These are phyloP conservation scores for Ceratobasidium sp. DNA, from an alignment of 1,284 basidiomycete species.

Conservation along the genomic window DNA sequence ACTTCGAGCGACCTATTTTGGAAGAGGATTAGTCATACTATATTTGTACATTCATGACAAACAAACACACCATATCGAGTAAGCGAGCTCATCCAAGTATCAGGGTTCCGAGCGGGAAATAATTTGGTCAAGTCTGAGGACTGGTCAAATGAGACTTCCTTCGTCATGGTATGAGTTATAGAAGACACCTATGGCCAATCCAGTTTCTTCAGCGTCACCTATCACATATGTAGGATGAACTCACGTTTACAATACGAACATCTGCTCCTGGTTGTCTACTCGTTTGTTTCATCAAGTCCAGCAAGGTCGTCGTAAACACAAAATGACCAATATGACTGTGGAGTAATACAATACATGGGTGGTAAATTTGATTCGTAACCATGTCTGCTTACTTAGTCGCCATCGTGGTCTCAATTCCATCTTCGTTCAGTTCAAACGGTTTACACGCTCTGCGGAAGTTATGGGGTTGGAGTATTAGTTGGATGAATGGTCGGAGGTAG, in stretches of 20 bases:
- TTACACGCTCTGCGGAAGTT: too few relatives aligned
- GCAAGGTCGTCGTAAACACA: not conserved
- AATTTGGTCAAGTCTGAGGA: not conserved
- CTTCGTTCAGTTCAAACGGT: constrained; percentile 6
- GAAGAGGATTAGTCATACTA: too few relatives aligned
- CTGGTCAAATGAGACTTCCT: not conserved
- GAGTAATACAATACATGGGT: not conserved
- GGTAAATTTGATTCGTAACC: not conserved
- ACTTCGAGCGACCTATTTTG: constrained; percentile 39
- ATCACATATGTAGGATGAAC: not conserved
- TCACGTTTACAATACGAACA: constrained; percentile 5
- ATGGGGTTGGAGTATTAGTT: too few relatives aligned
- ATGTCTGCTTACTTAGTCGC: not conserved
- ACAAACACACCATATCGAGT: not conserved
- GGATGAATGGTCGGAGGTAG: too few relatives aligned
- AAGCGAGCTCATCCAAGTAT: not conserved
- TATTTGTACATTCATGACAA: not conserved
- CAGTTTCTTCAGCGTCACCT: not conserved
- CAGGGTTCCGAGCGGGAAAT: not conserved
- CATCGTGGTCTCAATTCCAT: constrained; percentile 3
- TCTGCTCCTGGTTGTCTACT: not conserved
- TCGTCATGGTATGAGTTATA: not conserved
- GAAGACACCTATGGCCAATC: not conserved
- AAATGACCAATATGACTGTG: constrained; percentile 6
- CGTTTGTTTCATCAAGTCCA: constrained; percentile 12